Evolutionary conservation across 2,329 filamentous ascomycete species (phyloP).

Genomic region (Alternaria sp.): DNA sequence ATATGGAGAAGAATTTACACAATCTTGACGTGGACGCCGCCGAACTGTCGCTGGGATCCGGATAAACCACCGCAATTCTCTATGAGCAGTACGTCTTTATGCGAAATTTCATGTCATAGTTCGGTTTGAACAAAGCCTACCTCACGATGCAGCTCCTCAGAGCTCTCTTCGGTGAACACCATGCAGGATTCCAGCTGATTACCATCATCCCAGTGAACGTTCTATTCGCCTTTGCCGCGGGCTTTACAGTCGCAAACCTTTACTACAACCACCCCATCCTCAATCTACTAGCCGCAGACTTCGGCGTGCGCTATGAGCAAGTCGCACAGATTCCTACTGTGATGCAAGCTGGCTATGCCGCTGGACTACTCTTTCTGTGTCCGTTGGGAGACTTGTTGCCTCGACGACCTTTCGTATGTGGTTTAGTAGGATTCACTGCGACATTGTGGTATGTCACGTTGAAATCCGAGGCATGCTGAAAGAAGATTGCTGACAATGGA

Average conservation of each 20-base stretch:
- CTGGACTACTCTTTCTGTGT: slow-evolving; percentile 75
- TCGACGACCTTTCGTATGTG: slow-evolving; percentile 72
- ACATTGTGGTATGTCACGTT: slow-evolving; percentile 63
- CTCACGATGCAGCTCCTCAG: not conserved
- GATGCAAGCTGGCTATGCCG: slow-evolving; percentile 80
- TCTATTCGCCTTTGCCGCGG: slow-evolving; percentile 71
- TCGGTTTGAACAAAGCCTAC: not conserved
- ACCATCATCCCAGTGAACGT: slow-evolving; percentile 62
- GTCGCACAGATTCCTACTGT: slow-evolving; percentile 74
- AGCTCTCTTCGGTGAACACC: not conserved
- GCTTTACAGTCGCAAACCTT: slow-evolving; percentile 79
- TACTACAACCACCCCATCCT: slow-evolving; percentile 84
- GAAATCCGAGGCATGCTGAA: not conserved
- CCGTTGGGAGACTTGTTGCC: slow-evolving; percentile 74
- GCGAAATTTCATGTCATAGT: not conserved
- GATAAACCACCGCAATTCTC: slow-evolving; percentile 71
- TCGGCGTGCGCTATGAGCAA: slow-evolving; percentile 72
- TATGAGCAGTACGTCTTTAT: slow-evolving; percentile 50
- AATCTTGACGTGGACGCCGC: slow-evolving; percentile 65
- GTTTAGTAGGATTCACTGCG: slow-evolving; percentile 71
- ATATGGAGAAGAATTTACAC: slow-evolving; percentile 31
- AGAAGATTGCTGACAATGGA: not conserved
- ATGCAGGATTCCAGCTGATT: not conserved
- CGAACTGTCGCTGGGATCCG: slow-evolving; percentile 71
- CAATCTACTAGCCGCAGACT: slow-evolving; percentile 75